Base-by-base conservation (phyloP, 768 basidiomycete genomes). In the Tremella mesenterica region DNA sequence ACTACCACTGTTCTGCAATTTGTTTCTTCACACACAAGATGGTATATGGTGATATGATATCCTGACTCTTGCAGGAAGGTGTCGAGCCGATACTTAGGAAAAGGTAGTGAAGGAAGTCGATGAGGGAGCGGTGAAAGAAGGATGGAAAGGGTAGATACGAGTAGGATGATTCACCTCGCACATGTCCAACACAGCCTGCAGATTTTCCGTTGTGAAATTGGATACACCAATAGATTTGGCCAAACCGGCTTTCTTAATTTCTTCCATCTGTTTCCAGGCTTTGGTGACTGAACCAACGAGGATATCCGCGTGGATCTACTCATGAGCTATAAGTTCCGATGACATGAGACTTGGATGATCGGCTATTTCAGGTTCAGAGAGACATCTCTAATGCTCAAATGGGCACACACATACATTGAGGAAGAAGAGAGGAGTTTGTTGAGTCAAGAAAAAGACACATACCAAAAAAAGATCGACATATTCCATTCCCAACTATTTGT, bases 301-400 rank as follows among this genome's bases (percentile, higher is more conserved):
- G 29, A 55, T 52, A 39, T 57, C 56, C 31, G 60, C 60, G 28
- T 61, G 60, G 13, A 61, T 53, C 56, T 60, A 30, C n/a, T n/a
- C n/a, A n/a, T n/a, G n/a, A n/a, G n/a, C n/a, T n/a, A n/a, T n/a
- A n/a, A n/a, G n/a, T n/a, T n/a, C n/a, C n/a, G n/a, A n/a, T n/a
- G n/a, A n/a, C n/a, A n/a, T n/a, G n/a, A n/a, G n/a, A n/a, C n/a
- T n/a, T n/a, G n/a, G n/a, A 16, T 23, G 27, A 31, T 50, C 2
- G 21, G 52, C 36, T 18, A 14, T 16, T 3, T 26, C 41, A 5
- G 20, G 44, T 10, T 26, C 12, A 52, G 38, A 5, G 4, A 5
- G 5, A 41, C 6, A n/a, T 41, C 38, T n/a, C 38, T 41, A 41
- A n/a, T n/a, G n/a, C n/a, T n/a, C n/a, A n/a, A n/a, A n/a, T n/a